These are phyloP conservation scores for Tolypocladium amazonense DNA, from an alignment of 2,329 filamentous ascomycete genomes.

Conservation along the genomic window DNA sequence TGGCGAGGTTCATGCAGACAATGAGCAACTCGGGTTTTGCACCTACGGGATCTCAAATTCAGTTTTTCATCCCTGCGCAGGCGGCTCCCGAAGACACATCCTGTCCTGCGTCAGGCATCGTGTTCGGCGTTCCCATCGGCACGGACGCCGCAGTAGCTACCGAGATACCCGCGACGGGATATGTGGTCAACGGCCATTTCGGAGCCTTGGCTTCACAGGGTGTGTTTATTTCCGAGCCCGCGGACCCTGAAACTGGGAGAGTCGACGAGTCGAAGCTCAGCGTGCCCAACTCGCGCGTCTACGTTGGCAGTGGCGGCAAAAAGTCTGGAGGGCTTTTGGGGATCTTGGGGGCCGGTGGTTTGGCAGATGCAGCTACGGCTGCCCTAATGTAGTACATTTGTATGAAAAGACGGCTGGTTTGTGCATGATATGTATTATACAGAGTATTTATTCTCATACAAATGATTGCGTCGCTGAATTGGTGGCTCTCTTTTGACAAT, in stretches of 20 bases:
- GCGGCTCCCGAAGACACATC: conserved; percentile 13
- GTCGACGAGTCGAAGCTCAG: conserved; percentile 19
- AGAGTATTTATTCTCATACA: background rate
- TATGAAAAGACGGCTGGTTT: background rate
- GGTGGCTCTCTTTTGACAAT: background rate
- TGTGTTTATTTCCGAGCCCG: conserved; percentile 35
- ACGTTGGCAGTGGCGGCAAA: conserved; percentile 5
- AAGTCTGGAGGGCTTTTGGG: background rate
- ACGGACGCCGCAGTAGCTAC: conserved; percentile 3
- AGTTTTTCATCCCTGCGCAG: conserved; percentile 46
- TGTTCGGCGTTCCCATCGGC: conserved; percentile 22
- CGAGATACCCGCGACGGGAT: background rate
- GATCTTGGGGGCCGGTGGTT: background rate
- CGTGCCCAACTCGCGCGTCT: conserved; percentile 22
- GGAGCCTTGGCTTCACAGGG: conserved; percentile 53
- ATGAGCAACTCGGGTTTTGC: conserved; percentile 42
- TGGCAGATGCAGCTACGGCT: conserved; percentile 7
- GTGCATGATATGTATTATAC: background rate
- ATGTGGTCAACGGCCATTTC: conserved; percentile 32
- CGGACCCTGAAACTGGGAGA: conserved; percentile 1
- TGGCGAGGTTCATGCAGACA: conserved; percentile 42
- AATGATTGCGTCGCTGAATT: background rate
- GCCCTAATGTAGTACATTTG: background rate
- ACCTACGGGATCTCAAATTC: conserved; percentile 51
- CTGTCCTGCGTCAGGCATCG: conserved; percentile 8